phyloP scores from a whole-genome alignment of 2,329 filamentous ascomycete species.

The Lachnellula subtilissima region DNA sequence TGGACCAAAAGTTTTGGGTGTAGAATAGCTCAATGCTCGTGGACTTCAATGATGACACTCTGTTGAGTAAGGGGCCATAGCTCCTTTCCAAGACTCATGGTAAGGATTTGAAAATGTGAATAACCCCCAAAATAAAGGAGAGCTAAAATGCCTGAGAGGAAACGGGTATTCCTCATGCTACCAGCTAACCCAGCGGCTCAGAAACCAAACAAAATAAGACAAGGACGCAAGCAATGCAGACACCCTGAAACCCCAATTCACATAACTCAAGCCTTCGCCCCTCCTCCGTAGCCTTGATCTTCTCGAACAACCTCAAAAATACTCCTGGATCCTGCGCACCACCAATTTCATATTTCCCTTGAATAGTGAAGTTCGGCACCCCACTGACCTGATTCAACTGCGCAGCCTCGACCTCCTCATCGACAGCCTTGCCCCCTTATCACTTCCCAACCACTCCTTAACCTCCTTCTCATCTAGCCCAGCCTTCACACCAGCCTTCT shows the following conservation, averaged over 20 bases:
- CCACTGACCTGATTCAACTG: constrained; percentile 51
- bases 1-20: too few relatives aligned
- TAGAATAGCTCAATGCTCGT: too few relatives aligned
- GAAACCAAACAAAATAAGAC: neutral
- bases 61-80: too few relatives aligned
- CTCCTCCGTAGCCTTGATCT: constrained; percentile 37
- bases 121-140: too few relatives aligned
- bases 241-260: neutral
- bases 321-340: constrained; percentile 67
- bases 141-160: too few relatives aligned
- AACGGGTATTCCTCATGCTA: neutral
- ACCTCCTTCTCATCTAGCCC: constrained; percentile 51
- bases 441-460: constrained; percentile 48
- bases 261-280: constrained; percentile 8
- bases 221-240: neutral
- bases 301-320: constrained; percentile 63
- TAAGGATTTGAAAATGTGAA: too few relatives aligned
- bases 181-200: neutral
- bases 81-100: too few relatives aligned
- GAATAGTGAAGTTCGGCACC: constrained; percentile 72
- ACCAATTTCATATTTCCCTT: constrained; percentile 60
- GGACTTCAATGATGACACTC: too few relatives aligned
- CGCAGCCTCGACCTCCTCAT: constrained; percentile 31
- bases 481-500: constrained; percentile 47
- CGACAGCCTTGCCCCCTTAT: constrained; percentile 43